Percentiles rank a stretch among this genome's conserved stretches.
phyloP scores from a whole-genome alignment of 2,329 filamentous ascomycete genomes.

The Ilyonectria sp. region DNA sequence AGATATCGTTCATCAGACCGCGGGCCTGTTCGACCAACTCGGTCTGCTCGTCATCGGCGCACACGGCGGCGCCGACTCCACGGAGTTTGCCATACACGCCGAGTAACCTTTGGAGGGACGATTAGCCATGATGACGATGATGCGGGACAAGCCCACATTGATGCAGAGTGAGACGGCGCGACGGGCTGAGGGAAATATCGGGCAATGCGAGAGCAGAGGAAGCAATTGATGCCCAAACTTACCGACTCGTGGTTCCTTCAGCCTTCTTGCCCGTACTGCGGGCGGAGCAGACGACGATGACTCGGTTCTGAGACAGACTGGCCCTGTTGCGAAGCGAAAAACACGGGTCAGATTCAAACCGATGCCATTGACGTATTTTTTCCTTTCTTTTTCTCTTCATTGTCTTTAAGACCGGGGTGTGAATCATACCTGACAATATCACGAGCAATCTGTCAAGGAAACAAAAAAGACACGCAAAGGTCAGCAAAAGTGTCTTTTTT shows the following conservation, averaged over 20 bases:
- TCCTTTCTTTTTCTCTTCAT: conserved; percentile 22
- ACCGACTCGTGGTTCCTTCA: conserved; percentile 96
- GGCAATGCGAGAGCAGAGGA: background rate
- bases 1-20: conserved; percentile 84
- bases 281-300: conserved; percentile 96
- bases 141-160: background rate
- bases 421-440: conserved; percentile 60
- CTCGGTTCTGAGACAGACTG: conserved; percentile 76
- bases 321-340: conserved; percentile 47
- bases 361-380: conserved; percentile 22
- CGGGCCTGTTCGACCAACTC: conserved; percentile 76
- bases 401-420: conserved; percentile 12
- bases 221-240: conserved; percentile 55
- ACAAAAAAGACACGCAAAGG: conserved; percentile 13
- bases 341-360: conserved; percentile 33
- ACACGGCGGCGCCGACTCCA: conserved; percentile 66
- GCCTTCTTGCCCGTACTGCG: conserved; percentile 94
- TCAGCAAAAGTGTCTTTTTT: conserved; percentile 13
- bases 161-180: background rate
- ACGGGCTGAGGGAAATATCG: conserved; percentile 25
- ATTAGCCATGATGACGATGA: conserved; percentile 17
- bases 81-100: conserved; percentile 73
- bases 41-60: conserved; percentile 64
- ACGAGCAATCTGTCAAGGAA: conserved; percentile 54
- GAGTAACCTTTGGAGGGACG: conserved; percentile 61